phyloP scores from a whole-genome alignment of 306 rosid species.

The Medicago ruthenica region DNA sequence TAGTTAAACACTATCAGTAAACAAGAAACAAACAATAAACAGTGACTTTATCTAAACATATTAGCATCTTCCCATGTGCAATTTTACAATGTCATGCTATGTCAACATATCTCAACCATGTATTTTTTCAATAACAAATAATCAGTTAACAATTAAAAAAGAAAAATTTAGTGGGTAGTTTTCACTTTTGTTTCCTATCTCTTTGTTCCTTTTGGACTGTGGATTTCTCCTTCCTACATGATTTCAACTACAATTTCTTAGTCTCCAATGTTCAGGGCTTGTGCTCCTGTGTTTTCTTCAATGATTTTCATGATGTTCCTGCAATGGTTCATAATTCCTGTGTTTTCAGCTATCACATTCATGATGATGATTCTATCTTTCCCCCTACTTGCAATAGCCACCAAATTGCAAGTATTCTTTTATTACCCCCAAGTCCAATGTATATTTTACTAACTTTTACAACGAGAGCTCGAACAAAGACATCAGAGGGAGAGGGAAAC shows the following conservation, averaged over 20 bases:
- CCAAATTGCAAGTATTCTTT: not conserved
- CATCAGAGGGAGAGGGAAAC: not conserved
- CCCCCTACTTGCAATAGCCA: conserved; percentile 12
- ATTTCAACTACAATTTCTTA: conserved; percentile 54
- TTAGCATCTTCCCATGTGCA: not conserved
- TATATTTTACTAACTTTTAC: not conserved
- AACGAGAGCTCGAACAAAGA: conserved; percentile 13
- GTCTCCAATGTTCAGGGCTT: conserved; percentile 59
- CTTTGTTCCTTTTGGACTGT: not conserved
- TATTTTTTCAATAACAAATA: not conserved
- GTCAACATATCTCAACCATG: conserved; percentile 3
- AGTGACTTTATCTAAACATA: conserved; percentile 4
- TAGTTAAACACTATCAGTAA: conserved; percentile 23
- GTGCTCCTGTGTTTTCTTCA: conserved; percentile 57
- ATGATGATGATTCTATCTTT: not conserved
- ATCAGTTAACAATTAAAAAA: not conserved
- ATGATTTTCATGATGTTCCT: conserved; percentile 47
- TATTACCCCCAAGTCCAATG: not conserved
- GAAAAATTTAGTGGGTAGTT: not conserved
- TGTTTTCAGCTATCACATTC: not conserved
- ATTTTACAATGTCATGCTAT: not conserved
- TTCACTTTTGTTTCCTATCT: conserved; percentile 16
- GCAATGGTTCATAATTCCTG: conserved; percentile 9
- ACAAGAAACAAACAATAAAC: conserved; percentile 29
- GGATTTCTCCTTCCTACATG: conserved; percentile 43